These are phyloP conservation scores for Arthrobotrys sphaeroides DNA, from an alignment of 2,329 filamentous ascomycete species.

Conservation along the genomic window DNA sequence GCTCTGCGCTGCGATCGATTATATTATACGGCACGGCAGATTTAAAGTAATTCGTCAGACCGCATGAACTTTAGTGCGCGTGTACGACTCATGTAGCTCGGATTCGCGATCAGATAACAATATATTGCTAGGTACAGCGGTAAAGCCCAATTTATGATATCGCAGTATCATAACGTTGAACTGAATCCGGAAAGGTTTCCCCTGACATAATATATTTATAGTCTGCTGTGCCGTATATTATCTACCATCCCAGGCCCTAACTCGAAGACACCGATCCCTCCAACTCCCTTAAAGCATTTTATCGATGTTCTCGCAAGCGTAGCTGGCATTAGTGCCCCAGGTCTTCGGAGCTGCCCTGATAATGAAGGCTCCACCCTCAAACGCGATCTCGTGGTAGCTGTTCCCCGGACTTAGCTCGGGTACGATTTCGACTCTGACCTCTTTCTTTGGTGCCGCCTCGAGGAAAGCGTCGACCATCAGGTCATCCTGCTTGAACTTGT, in stretches of 20 bases:
- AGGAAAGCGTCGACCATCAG: constrained; percentile 42
- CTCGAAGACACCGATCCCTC: background rate
- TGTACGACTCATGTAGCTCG: background rate
- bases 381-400: constrained; percentile 28
- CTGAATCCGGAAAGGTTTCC: background rate
- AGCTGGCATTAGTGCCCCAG: constrained; percentile 34
- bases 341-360: constrained; percentile 30
- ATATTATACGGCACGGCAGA: no score
- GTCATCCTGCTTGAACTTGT: constrained; percentile 48
- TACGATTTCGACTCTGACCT: constrained; percentile 35
- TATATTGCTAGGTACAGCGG: no score
- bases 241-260: background rate
- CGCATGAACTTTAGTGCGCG: no score
- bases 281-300: constrained; percentile 27
- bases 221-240: no score
- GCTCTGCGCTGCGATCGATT: no score
- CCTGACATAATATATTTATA: no score
- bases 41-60: no score
- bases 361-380: constrained; percentile 27
- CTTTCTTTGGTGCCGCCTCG: constrained; percentile 27
- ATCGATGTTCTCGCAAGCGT: constrained; percentile 31
- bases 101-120: background rate
- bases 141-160: no score
- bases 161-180: background rate
- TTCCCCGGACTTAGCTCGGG: constrained; percentile 10